Evolutionary conservation across 306 rosid genomes (phyloP).

Genomic region (Casuarina cunninghamiana): DNA sequence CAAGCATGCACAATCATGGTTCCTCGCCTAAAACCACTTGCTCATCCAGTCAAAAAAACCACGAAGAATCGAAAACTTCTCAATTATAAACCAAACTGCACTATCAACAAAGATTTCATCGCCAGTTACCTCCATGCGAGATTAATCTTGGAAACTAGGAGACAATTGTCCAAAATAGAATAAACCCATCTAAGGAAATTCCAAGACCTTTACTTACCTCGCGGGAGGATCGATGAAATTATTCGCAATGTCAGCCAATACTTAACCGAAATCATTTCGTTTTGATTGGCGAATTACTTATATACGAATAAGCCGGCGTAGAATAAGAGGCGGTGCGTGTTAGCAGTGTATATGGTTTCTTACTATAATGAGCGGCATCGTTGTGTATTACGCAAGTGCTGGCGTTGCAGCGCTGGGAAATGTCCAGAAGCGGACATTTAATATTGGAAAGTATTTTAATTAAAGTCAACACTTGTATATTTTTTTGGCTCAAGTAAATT

Average conservation of each 20-base stretch:
- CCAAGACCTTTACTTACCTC: conserved; percentile 19
- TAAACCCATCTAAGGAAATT: conserved; percentile 1
- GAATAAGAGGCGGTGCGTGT: not conserved
- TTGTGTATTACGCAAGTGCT: conserved; percentile 16
- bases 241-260: not conserved
- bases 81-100: not conserved
- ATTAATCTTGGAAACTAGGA: conserved; percentile 2
- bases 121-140: not conserved
- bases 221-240: not conserved
- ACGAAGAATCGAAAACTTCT: not conserved
- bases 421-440: not conserved
- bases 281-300: conserved; percentile 2
- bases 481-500: too few relatives aligned
- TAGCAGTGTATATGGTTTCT: fast-evolving
- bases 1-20: not conserved
- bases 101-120: not conserved
- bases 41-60: not conserved
- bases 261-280: not conserved
- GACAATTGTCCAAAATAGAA: not conserved
- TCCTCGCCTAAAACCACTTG: not conserved
- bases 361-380: conserved; percentile 9
- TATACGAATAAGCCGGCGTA: not conserved
- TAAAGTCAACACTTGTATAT: too few relatives aligned
- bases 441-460: too few relatives aligned
- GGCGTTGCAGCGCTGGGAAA: not conserved